phyloP scores from a whole-genome alignment of 768 basidiomycete species.

The Boletus tylopilopsis region DNA sequence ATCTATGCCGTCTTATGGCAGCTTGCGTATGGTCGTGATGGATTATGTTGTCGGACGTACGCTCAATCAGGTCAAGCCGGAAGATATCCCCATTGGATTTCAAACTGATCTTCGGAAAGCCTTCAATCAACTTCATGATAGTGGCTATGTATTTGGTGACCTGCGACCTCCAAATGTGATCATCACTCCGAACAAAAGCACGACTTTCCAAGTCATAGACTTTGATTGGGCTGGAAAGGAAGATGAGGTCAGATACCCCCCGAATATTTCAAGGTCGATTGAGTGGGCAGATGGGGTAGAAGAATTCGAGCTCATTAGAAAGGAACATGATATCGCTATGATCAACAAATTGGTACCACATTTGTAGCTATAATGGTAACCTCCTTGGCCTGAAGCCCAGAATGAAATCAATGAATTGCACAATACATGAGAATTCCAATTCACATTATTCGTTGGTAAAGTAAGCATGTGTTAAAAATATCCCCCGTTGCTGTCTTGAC shows the following conservation, averaged over 20 bases:
- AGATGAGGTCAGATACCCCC: not conserved
- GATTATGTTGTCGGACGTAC: slow-evolving; percentile 28
- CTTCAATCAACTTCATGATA: slow-evolving; percentile 25
- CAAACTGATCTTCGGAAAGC: slow-evolving; percentile 18
- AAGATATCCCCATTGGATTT: slow-evolving; percentile 8
- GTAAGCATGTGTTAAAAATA: no score
- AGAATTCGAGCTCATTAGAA: not conserved
- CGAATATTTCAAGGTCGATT: not conserved
- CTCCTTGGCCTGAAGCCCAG: no score
- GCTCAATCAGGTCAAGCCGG: not conserved
- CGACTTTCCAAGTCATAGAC: not conserved
- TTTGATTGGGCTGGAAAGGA: slow-evolving; percentile 6
- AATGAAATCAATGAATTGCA: no score
- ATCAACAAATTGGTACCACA: no score
- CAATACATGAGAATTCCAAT: no score
- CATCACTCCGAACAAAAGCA: slow-evolving; percentile 7
- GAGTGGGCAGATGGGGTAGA: not conserved
- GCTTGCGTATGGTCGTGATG: slow-evolving; percentile 38
- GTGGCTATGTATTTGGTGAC: slow-evolving; percentile 37
- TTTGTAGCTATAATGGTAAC: no score
- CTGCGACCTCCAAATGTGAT: slow-evolving; percentile 38
- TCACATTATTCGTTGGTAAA: no score
- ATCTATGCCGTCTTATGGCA: slow-evolving; percentile 16
- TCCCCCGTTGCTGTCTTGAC: no score
- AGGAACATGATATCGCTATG: slow-evolving; percentile 17